Percentiles rank a stretch among this genome's conserved stretches.
Conservation (phyloP, 441 rosid genomes). For the Corymbia calophylla region DNA sequence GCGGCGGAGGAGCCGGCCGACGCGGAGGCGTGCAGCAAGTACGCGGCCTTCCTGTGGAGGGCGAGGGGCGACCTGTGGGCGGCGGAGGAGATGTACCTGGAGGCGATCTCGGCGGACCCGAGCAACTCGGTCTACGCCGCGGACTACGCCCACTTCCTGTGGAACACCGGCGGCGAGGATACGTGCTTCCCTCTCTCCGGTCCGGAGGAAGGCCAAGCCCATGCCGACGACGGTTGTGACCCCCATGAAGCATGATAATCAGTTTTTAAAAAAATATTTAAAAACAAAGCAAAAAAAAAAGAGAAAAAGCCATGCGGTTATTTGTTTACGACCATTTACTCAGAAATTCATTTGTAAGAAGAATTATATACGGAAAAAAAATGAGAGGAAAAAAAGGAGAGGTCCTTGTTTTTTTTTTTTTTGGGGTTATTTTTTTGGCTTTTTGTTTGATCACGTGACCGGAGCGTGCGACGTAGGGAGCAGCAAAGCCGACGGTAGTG, state of each 20-base stretch:
- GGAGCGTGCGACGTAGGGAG: not conserved
- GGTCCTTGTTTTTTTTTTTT: not conserved
- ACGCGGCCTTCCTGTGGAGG: constrained; percentile 75
- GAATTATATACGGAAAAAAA: not conserved
- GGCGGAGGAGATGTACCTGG: constrained; percentile 78
- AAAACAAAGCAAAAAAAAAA: not conserved
- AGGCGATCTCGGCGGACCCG: constrained; percentile 74
- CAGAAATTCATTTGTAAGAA: not conserved
- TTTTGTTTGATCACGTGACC: not conserved
- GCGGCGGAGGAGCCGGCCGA: constrained; percentile 57
- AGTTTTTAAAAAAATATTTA: not conserved
- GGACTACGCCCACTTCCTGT: constrained; percentile 76
- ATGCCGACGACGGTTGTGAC: not conserved
- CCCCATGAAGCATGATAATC: not conserved
- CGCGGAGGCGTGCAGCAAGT: constrained; percentile 68
- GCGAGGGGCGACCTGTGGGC: constrained; percentile 69
- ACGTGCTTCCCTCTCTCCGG: constrained; percentile 73
- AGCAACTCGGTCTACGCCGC: constrained; percentile 57
- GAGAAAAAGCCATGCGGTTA: no score
- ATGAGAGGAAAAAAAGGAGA: not conserved
- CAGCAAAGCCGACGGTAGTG: not conserved
- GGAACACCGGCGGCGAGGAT: constrained; percentile 91
- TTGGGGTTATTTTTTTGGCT: not conserved
- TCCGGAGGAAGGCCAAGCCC: constrained; percentile 14
- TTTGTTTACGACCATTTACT: no score